phyloP scores from a whole-genome alignment of 2,329 filamentous ascomycete genomes.

The Claviceps pazoutovae region DNA sequence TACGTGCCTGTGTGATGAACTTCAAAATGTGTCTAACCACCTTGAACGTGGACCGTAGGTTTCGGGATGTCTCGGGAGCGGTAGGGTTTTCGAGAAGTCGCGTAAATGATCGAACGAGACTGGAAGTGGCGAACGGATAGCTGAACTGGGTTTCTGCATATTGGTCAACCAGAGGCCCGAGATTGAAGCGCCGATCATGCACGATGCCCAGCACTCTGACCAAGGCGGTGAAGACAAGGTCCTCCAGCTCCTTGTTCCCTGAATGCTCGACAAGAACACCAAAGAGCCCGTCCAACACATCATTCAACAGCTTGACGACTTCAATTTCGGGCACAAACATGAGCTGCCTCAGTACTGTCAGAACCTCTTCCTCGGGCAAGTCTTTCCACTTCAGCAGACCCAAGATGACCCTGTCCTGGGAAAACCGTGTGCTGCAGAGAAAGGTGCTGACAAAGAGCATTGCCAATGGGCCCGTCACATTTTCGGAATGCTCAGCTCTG shows the following conservation, averaged over 20 bases:
- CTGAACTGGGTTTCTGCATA: constrained; percentile 84
- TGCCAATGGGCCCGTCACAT: constrained; percentile 68
- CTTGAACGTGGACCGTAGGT: constrained; percentile 83
- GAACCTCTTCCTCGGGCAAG: constrained; percentile 54
- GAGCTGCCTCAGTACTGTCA: constrained; percentile 63
- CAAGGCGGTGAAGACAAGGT: constrained; percentile 79
- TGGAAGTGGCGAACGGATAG: constrained; percentile 83
- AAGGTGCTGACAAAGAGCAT: constrained; percentile 70
- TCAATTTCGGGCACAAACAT: constrained; percentile 95
- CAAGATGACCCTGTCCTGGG: constrained; percentile 76
- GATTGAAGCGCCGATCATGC: constrained; percentile 84
- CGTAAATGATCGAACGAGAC: constrained; percentile 74
- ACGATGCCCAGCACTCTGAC: constrained; percentile 87
- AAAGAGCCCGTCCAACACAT: constrained; percentile 85
- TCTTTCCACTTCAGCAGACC: constrained; percentile 81
- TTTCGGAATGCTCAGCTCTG: constrained; percentile 53
- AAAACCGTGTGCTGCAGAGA: constrained; percentile 88
- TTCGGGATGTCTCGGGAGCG: constrained; percentile 70
- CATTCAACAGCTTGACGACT: constrained; percentile 81
- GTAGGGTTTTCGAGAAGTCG: constrained; percentile 70
- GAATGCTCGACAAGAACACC: constrained; percentile 80
- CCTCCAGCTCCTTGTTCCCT: constrained; percentile 85
- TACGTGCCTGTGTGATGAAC: constrained; percentile 81
- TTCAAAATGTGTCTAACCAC: constrained; percentile 86
- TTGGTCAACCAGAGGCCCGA: constrained; percentile 78